These are phyloP conservation scores for Ceriops tagal DNA, from an alignment of 345 rosid species.

Conservation along the genomic window DNA sequence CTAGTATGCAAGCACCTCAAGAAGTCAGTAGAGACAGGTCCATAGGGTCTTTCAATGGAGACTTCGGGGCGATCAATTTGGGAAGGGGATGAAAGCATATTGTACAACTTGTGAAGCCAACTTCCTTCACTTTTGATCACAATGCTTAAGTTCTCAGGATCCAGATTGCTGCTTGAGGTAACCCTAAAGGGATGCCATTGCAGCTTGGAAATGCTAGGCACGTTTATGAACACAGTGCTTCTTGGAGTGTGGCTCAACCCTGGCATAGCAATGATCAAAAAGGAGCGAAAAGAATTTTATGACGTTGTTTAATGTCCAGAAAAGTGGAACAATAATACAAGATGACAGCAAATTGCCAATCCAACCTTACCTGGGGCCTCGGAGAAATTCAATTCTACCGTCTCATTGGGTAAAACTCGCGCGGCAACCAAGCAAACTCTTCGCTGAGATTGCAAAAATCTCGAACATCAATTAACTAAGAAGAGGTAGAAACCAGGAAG, in stretches of 20 bases:
- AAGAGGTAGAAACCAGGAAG: conserved; percentile 31
- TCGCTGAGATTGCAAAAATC: conserved; percentile 24
- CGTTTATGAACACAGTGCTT: conserved; percentile 21
- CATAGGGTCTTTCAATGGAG: conserved; percentile 30
- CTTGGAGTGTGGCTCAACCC: conserved; percentile 18
- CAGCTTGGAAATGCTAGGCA: conserved; percentile 25
- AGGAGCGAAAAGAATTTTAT: background rate
- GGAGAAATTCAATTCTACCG: conserved; percentile 25
- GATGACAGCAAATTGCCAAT: background rate
- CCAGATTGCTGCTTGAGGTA: conserved; percentile 26
- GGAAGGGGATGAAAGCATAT: conserved; percentile 14
- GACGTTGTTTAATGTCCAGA: background rate
- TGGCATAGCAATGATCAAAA: background rate
- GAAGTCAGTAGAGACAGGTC: conserved; percentile 17
- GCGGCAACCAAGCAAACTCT: conserved; percentile 19
- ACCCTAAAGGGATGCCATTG: conserved; percentile 34
- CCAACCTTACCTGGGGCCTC: conserved; percentile 14
- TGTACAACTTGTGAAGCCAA: conserved; percentile 17
- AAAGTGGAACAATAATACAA: background rate
- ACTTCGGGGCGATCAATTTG: conserved; percentile 10
- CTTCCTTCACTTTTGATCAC: conserved; percentile 25
- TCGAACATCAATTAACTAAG: conserved; percentile 22
- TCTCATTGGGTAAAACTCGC: conserved; percentile 17
- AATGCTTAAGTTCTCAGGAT: conserved; percentile 19
- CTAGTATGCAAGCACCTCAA: conserved; percentile 1